Evolutionary conservation across 2,329 filamentous ascomycete genomes (phyloP), one percentile per base, ranked within the genome.

Genomic region (Sclerotiophoma versabilis): DNA sequence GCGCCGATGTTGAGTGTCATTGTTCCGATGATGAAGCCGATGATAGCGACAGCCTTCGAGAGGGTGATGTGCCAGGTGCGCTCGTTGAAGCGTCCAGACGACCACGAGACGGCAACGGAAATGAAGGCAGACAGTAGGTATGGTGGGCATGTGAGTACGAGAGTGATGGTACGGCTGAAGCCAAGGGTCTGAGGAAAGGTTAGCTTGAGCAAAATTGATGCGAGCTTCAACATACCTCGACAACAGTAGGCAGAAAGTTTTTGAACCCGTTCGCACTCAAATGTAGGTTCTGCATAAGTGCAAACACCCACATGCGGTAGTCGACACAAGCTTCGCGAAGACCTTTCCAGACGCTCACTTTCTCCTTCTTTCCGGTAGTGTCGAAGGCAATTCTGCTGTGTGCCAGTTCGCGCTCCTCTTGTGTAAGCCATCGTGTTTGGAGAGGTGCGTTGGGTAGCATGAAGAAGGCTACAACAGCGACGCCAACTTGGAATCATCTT

Each of bases 371-470:
- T 71, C 49, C 4, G 67, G 76, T 29, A 74, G 79, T 81, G 56
- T 84, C 81, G 32, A 72, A 70, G 53, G 77, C 73, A 63, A 62
- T 59, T 25, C 59, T 49, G 42, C 44, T 53, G 39, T 62, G 57
- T 1, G 59, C 59, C 4, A 62, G 44, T 38, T 79, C 69, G 22
- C 74, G 73, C 63, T 83, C 79, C 5, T 76, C 72, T 0, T 66
- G 67, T 4, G 58, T 76, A 12, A 81, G 66, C 78, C 79, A 80
- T 20, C 64, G 59, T 0, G 77, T 79, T 4, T 70, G 66, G 5
- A 72, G 58, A 1, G 59, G 59, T 15, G 45, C 36, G 33, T 62
- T 55, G 23, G 59, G 53, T 5, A 62, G 47, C 27, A 52, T 44
- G 59, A 26, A 68, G 56, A 49, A 75, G 56, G 5, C 57, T 7